Evolutionary conservation across 2,329 filamentous ascomycete species (phyloP).

Genomic region (Leptographium radiaticola): DNA sequence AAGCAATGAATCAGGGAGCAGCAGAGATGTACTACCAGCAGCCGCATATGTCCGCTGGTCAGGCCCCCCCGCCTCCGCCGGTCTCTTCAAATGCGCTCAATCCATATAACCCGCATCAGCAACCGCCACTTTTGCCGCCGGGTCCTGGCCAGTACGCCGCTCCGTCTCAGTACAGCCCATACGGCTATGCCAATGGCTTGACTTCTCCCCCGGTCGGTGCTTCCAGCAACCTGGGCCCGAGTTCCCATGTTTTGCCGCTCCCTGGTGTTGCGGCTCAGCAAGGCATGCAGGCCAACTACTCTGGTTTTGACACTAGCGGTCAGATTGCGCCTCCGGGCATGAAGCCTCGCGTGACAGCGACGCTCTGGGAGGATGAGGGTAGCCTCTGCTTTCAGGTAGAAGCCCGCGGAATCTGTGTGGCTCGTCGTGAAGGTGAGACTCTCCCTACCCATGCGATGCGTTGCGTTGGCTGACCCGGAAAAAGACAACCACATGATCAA

Average conservation of each 20-base stretch:
- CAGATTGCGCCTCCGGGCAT: conserved; percentile 86
- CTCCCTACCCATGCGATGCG: not conserved
- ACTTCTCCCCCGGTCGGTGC: conserved; percentile 63
- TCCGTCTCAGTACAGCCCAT: conserved; percentile 49
- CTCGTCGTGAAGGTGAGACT: conserved; percentile 69
- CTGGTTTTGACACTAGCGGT: conserved; percentile 65
- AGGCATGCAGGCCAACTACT: conserved; percentile 40
- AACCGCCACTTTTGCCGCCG: conserved; percentile 63
- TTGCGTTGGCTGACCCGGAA: not conserved
- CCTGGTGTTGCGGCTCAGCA: conserved; percentile 41
- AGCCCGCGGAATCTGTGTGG: conserved; percentile 89
- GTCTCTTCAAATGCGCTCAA: conserved; percentile 60
- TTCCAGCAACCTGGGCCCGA: conserved; percentile 53
- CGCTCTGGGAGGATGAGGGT: conserved; percentile 95
- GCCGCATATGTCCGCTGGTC: conserved; percentile 64
- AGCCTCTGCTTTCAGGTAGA: conserved; percentile 97
- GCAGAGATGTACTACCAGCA: conserved; percentile 76
- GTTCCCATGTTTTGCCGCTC: conserved; percentile 54
- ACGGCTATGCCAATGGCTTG: conserved; percentile 64
- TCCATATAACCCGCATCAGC: conserved; percentile 63
- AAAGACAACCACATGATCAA: conserved; percentile 98
- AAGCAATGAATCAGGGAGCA: conserved; percentile 67
- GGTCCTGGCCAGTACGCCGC: conserved; percentile 55
- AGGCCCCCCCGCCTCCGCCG: conserved; percentile 61
- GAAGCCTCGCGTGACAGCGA: conserved; percentile 93